Evolutionary conservation across 352 stramenopile species (phyloP).

Genomic region (Phytopythium oedochilum): DNA sequence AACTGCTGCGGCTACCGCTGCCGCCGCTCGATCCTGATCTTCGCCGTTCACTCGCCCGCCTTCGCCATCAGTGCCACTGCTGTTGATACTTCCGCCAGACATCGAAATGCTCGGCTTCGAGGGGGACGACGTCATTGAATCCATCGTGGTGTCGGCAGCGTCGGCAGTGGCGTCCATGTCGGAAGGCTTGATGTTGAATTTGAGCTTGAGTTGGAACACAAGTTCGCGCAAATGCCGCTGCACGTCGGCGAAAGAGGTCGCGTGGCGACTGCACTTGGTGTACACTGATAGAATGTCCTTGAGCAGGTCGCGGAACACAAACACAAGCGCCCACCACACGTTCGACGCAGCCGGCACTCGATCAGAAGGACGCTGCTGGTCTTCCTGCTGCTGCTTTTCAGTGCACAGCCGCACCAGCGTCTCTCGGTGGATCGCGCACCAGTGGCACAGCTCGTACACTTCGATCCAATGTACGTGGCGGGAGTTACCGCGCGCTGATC

Average conservation of each 20-base stretch:
- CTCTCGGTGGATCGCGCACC: slow-evolving; percentile 40
- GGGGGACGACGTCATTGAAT: neutral
- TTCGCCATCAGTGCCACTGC: neutral
- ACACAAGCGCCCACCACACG: slow-evolving; percentile 39
- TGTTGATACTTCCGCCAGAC: neutral
- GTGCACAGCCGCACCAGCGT: slow-evolving; percentile 13
- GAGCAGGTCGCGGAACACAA: slow-evolving; percentile 39
- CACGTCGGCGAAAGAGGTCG: slow-evolving; percentile 26
- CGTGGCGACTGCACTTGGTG: slow-evolving; percentile 23
- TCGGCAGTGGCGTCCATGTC: slow-evolving; percentile 1
- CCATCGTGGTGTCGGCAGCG: neutral
- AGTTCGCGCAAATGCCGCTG: slow-evolving; percentile 41
- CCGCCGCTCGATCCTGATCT: neutral
- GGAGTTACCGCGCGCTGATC: slow-evolving; percentile 2
- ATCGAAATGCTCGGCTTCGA: neutral
- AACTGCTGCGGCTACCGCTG: neutral
- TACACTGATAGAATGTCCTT: slow-evolving; percentile 35
- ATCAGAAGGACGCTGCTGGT: neutral
- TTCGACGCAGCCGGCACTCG: slow-evolving; percentile 26
- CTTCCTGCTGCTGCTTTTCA: neutral
- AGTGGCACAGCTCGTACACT: slow-evolving; percentile 34
- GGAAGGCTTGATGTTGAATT: slow-evolving; percentile 41
- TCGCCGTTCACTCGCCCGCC: neutral
- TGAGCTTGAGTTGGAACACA: slow-evolving; percentile 41
- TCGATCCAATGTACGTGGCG: slow-evolving; percentile 26